Base-by-base conservation (phyloP, 2,329 filamentous ascomycete species). In the Hypocreales sp. region DNA sequence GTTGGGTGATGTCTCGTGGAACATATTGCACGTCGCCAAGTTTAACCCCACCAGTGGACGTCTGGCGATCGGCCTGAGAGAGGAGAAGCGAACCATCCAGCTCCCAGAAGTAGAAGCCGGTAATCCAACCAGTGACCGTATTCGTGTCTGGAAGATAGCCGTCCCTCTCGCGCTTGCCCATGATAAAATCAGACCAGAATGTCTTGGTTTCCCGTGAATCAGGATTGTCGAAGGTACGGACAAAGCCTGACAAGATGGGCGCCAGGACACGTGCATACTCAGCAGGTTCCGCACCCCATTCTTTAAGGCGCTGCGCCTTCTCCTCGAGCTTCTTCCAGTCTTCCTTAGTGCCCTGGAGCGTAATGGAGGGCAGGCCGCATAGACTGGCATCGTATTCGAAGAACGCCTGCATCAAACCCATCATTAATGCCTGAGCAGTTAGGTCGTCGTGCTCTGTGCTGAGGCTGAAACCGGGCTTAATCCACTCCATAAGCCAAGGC, bases 391-490 rank as follows among this genome's bases (percentile, higher is more conserved):
- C 7, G 7, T 10, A 20, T 10, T 37, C 35, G 29, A 58, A 58
- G 28, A 54, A 53, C 20, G 48, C 39, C 34, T 57, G 45, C 38
- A 53, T 50, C n/a, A 56, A 34, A 1, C 55, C 57, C 53, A 61
- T 59, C 52, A 61, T 50, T 12, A 59, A 31, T n/a, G 59, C 47
- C 17, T 47, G 50, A 4, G 56, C 53, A n/a, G 51, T 56, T 33
- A 58, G 40, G 5, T 45, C 33, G 31, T 61, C 57, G 17, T 44
- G 39, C 0, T 37, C 33, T 1, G 45, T 55, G 7, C 46, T 57
- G 0, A 58, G 61, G 14, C 41, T 52, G 31, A 62, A 61, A 8
- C 50, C 45, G 2, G 58, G 56, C 28, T 43, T 42, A 27, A 60
- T 46, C 56, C 58, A 62, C 11, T 48, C 42, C 7, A 42, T 30